Base-by-base conservation (phyloP, 2,329 filamentous ascomycete species). In the Blumeria graminis region DNA sequence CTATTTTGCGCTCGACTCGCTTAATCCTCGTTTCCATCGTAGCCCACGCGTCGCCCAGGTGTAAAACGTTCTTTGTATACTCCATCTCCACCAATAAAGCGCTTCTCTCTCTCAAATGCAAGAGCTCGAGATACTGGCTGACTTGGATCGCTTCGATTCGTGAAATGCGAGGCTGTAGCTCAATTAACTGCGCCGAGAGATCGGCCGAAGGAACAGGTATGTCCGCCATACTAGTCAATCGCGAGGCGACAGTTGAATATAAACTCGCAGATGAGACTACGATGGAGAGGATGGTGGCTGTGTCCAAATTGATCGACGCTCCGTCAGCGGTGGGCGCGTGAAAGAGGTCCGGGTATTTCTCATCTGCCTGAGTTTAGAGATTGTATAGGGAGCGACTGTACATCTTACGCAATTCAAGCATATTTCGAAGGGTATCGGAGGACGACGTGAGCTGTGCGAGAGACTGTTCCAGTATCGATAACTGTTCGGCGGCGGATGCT, bases 21-120 rank as follows among this genome's bases (percentile, higher is more conserved):
- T 61, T 62, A 35, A 67, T 60, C 56, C 65, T 59, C 34, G 61
- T 63, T 55, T 66, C 65, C 32, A 66, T 39, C 32, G 65, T 64
- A 22, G 66, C 65, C 66, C 65, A 68, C 22, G 43, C 61, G n/a
- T 67, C 65, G 22, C 66, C 66, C 22, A 61, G 58, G 16, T 60
- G 56, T 14, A 67, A 52, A 45, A 67, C 57, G 57, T 66, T 63
- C 16, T 60, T 56, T 16, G 58, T 60, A 56, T 68, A 66, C 65
- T 65, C 67, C 22, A 59, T 60, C 56, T 67, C 64, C 35, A 68
- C 60, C 1, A 65, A 50, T 5, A 60, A 62, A 4, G 65, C 65
- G 32, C 61, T 67, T 55, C 62, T 53, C 46, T 65, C 62, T 52
- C 64, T 61, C 18, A 68, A 53, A 14, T 62, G 58, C 53, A 61